Evolutionary conservation across 2,329 filamentous ascomycete species (phyloP).

Genomic region (Colletotrichum sojae): DNA sequence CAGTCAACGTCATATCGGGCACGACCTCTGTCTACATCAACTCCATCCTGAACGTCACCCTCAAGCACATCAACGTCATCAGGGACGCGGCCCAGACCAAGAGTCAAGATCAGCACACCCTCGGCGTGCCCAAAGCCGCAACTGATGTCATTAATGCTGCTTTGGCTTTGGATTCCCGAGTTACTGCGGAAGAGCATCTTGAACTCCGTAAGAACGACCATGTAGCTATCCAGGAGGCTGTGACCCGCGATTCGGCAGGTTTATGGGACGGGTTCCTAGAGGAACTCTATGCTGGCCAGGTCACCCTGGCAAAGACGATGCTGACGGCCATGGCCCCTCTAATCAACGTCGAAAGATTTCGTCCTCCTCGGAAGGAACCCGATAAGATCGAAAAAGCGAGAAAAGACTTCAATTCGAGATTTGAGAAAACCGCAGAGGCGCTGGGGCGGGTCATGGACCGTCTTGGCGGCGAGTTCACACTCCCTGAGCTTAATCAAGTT

Average conservation of each 20-base stretch:
- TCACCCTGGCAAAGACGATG: slow-evolving; percentile 82
- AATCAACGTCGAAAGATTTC: slow-evolving; percentile 82
- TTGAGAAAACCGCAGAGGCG: slow-evolving; percentile 67
- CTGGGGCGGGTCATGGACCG: slow-evolving; percentile 83
- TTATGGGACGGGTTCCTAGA: slow-evolving; percentile 85
- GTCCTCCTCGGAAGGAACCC: slow-evolving; percentile 63
- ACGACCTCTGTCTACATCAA: slow-evolving; percentile 75
- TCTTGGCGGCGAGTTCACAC: slow-evolving; percentile 79
- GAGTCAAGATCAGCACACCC: slow-evolving; percentile 53
- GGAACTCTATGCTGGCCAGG: slow-evolving; percentile 75
- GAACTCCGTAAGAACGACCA: slow-evolving; percentile 41
- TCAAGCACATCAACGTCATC: slow-evolving; percentile 74
- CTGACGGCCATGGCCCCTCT: slow-evolving; percentile 79
- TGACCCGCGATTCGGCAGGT: slow-evolving; percentile 78
- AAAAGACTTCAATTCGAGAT: slow-evolving; percentile 82
- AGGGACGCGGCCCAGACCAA: slow-evolving; percentile 61
- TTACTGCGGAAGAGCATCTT: slow-evolving; percentile 56
- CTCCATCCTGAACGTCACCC: slow-evolving; percentile 75
- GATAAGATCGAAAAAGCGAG: slow-evolving; percentile 62
- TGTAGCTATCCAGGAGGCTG: slow-evolving; percentile 72
- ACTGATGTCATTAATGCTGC: slow-evolving; percentile 67
- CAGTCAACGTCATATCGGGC: slow-evolving; percentile 55
- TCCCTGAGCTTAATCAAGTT: slow-evolving; percentile 77
- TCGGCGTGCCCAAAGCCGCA: slow-evolving; percentile 64
- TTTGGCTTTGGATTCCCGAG: slow-evolving; percentile 60